phyloP scores from a whole-genome alignment of 1,284 basidiomycete genomes.

The Trichosporon ovoides region DNA sequence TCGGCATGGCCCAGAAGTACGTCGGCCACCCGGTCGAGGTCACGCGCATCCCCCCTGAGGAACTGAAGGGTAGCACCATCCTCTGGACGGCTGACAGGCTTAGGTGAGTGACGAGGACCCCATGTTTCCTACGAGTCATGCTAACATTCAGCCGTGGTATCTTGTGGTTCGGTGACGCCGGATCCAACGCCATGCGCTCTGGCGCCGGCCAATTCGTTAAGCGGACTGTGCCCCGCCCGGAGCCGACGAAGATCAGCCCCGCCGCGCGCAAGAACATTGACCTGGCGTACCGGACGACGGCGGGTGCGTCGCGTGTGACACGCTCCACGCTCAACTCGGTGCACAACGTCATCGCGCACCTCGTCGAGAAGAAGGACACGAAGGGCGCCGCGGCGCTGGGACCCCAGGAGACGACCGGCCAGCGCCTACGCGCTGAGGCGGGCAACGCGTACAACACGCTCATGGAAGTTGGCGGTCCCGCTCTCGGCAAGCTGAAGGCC shows the following conservation, averaged over 20 bases:
- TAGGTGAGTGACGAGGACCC: conserved; percentile 51
- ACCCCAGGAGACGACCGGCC: background rate
- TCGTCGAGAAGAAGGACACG: conserved; percentile 10
- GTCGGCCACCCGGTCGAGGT: conserved; percentile 49
- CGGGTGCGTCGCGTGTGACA: conserved; percentile 3
- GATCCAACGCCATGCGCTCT: conserved; percentile 59
- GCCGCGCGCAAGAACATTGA: conserved; percentile 3
- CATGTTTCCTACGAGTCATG: background rate
- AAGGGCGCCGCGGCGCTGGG: background rate
- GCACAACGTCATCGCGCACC: conserved; percentile 12
- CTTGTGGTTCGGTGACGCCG: conserved; percentile 60
- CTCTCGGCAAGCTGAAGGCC: background rate
- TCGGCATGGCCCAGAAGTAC: conserved; percentile 52
- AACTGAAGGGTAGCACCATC: conserved; percentile 59
- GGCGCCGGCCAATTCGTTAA: conserved; percentile 62
- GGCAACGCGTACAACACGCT: conserved; percentile 6
- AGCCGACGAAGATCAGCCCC: conserved; percentile 12
- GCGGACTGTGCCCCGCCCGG: conserved; percentile 12
- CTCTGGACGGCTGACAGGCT: conserved; percentile 62
- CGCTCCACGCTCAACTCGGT: conserved; percentile 11
- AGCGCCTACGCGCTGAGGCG: background rate
- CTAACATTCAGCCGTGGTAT: conserved; percentile 56
- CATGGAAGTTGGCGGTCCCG: conserved; percentile 6
- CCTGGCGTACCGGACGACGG: conserved; percentile 2
- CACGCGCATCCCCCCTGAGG: conserved; percentile 61